A percentile compares a stretch with the other conserved stretches of the same genome.
These are phyloP conservation scores for Phialophora chinensis DNA, from an alignment of 2,329 filamentous ascomycete species.

Conservation along the genomic window DNA sequence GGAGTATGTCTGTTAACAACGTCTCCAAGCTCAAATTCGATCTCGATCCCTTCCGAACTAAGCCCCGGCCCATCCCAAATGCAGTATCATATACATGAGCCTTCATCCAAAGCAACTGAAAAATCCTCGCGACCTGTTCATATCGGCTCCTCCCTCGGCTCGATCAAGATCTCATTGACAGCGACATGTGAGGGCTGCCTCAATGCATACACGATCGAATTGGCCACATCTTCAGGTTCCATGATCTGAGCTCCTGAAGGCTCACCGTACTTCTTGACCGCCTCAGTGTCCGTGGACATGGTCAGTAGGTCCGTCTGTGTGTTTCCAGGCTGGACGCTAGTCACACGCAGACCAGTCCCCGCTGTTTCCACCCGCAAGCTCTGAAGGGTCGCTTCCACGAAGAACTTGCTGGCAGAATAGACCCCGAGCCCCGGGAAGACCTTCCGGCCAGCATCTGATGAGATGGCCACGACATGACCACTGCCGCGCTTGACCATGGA, in stretches of 20 bases:
- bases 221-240: constrained; percentile 74
- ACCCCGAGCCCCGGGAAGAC: constrained; percentile 82
- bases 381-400: constrained; percentile 82
- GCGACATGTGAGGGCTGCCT: constrained; percentile 76
- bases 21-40: not conserved
- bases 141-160: constrained; percentile 77
- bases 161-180: constrained; percentile 80
- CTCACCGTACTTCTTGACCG: constrained; percentile 78
- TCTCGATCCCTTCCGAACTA: not conserved
- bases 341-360: constrained; percentile 73
- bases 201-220: constrained; percentile 74
- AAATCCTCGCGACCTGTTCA: constrained; percentile 43
- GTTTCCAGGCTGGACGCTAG: constrained; percentile 77
- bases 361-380: constrained; percentile 76
- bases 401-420: constrained; percentile 84
- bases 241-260: constrained; percentile 76
- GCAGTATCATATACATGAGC: not conserved
- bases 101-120: not conserved
- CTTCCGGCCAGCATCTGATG: constrained; percentile 80
- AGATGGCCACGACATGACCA: constrained; percentile 80
- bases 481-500: constrained; percentile 71
- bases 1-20: not conserved
- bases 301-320: constrained; percentile 73
- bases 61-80: not conserved
- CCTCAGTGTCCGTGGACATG: constrained; percentile 78